A percentile compares a stretch with the other conserved stretches of the same genome.
Conservation (phyloP, 1,284 basidiomycete genomes). For the Apiotrichum sp. region DNA sequence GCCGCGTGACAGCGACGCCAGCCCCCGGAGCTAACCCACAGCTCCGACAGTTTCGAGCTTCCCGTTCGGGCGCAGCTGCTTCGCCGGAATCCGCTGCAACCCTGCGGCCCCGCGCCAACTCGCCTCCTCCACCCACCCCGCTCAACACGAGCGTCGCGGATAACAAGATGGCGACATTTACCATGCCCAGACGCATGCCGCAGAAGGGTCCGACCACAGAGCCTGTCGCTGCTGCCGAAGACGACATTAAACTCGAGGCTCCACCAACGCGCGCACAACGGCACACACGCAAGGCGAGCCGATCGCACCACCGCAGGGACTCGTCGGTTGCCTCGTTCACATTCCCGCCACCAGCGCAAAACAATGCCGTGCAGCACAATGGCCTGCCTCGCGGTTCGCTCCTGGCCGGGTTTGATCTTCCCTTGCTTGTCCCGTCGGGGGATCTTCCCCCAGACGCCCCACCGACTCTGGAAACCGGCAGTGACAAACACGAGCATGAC, state of each 20-base stretch:
- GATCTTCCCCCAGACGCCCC: not conserved
- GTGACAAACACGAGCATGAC: not conserved
- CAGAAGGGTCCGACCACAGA: constrained; percentile 2
- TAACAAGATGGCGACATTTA: constrained; percentile 1
- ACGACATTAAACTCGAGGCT: not conserved
- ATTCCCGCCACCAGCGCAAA: constrained; percentile 7
- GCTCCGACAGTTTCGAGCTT: constrained; percentile 39
- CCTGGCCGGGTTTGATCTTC: constrained; percentile 12
- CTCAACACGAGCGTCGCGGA: constrained; percentile 4
- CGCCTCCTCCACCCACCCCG: constrained; percentile 9
- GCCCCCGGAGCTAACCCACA: constrained; percentile 5
- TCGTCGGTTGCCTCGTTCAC: constrained; percentile 13
- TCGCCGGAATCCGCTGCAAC: constrained; percentile 4
- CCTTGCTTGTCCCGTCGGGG: constrained; percentile 2
- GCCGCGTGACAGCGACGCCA: too few relatives aligned
- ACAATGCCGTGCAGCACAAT: not conserved
- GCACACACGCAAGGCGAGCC: constrained; percentile 6
- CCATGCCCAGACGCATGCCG: constrained; percentile 8
- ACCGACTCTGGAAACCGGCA: not conserved
- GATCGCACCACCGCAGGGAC: constrained; percentile 14
- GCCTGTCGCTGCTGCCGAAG: not conserved
- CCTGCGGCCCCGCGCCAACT: not conserved
- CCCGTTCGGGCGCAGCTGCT: constrained; percentile 20
- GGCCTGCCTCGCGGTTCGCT: constrained; percentile 3
- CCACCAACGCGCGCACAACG: constrained; percentile 4